Evolutionary conservation across 495 filamentous ascomycete genomes (phyloP), one percentile per base, ranked within the genome.

Genomic region (Viridothelium virens): DNA sequence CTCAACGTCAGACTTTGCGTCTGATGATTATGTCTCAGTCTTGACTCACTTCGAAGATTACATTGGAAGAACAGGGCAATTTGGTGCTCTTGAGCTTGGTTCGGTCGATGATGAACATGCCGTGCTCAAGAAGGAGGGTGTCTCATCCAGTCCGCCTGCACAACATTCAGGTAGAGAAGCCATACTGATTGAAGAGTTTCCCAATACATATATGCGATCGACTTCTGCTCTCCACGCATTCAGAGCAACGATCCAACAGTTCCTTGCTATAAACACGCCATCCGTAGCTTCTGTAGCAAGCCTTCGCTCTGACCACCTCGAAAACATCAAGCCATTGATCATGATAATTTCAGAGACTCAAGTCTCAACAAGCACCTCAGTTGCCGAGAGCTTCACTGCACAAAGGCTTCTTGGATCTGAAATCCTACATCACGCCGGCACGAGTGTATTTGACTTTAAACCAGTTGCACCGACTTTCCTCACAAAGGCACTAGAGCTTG

Each of bases 111-210:
- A 63, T 66, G 62, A 2, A 37, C 25, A 7, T 25, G 25, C 25
- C 25, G 25, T 25, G 25, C 25, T 25, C 25, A n/a, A 38, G 34
- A 56, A 64, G 31, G 10, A 47, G 48, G 36, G 3, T 59, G 53
- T 5, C 31, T 7, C 31, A 9, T 5, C 12, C 1, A 38, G 3
- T 7, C 38, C 33, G n/a, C 11, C 38, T 38, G 31, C 12, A 70
- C 16, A 76, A 71, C 68, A 79, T 78, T 69, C 25, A 65, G 70
- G 71, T 64, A 79, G 74, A 68, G 84, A 84, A 63, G 74, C 96
- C 39, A 88, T 97, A 53, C 75, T 97, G 9, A 82, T 99, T 62
- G 95, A 99, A 79, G 95, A 99, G 73, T 97, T 96, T 73, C 95
- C 95, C 0, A 91, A 89, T 69, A 88, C 89, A 0, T 87, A 92